Evolutionary conservation across 2,329 filamentous ascomycete genomes (phyloP).

Genomic region (Cladosporium sp.): DNA sequence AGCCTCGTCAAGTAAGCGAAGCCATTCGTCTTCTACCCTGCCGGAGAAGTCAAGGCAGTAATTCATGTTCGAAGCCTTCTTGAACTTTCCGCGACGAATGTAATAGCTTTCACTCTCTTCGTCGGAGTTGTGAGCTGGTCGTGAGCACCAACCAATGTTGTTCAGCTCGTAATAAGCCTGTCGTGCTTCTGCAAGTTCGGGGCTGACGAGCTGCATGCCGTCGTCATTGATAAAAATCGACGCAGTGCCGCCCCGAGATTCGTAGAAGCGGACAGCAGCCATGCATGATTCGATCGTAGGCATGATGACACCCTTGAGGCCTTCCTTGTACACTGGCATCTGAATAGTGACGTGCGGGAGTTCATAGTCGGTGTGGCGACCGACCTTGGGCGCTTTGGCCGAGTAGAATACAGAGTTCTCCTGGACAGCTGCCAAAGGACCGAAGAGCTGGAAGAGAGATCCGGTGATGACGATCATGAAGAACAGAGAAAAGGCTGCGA

Average conservation of each 20-base stretch:
- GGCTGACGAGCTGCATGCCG: constrained; percentile 62
- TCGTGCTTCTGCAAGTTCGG: constrained; percentile 41
- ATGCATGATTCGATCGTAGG: constrained; percentile 76
- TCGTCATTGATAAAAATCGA: constrained; percentile 77
- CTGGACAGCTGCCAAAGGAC: constrained; percentile 67
- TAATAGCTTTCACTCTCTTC: constrained; percentile 35
- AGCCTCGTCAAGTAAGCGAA: neutral
- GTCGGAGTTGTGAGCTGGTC: constrained; percentile 47
- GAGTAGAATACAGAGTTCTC: constrained; percentile 79
- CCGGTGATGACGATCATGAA: constrained; percentile 75
- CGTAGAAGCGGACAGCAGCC: constrained; percentile 71
- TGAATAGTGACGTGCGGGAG: constrained; percentile 73
- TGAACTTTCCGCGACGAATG: constrained; percentile 60
- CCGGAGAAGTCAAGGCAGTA: constrained; percentile 14
- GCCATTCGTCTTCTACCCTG: constrained; percentile 10
- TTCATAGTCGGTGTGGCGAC: constrained; percentile 21
- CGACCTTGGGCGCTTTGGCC: constrained; percentile 42
- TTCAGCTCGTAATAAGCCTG: constrained; percentile 49
- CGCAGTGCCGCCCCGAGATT: constrained; percentile 71
- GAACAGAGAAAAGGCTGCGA: constrained; percentile 64
- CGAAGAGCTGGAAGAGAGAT: constrained; percentile 70
- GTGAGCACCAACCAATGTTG: constrained; percentile 48
- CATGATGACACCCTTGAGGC: constrained; percentile 67
- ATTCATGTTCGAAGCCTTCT: constrained; percentile 45
- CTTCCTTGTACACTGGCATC: constrained; percentile 85